A percentile compares a stretch with the other conserved stretches of the same genome.
These are phyloP conservation scores for Epichloe sp. DNA, from an alignment of 2,329 filamentous ascomycete genomes.

Conservation along the genomic window DNA sequence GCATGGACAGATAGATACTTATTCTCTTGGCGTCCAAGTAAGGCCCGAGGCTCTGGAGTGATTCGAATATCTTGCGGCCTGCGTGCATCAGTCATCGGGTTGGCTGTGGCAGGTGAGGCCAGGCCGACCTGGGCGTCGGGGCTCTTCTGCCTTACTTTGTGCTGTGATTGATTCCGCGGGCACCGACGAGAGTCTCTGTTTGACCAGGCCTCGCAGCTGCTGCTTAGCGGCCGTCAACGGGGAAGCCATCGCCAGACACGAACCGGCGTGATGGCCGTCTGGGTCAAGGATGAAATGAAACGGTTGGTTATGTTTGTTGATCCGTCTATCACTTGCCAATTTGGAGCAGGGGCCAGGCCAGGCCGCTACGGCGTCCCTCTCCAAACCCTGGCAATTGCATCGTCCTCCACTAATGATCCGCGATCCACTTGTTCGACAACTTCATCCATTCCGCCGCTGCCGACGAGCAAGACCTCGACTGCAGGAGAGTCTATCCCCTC, in stretches of 20 bases:
- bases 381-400: constrained; percentile 16
- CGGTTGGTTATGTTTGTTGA: no score
- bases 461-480: constrained; percentile 5
- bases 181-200: constrained; percentile 47
- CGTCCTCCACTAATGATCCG: constrained; percentile 8
- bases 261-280: not conserved
- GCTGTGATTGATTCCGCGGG: constrained; percentile 44
- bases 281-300: no score
- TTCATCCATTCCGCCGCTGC: constrained; percentile 7
- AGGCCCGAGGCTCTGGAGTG: constrained; percentile 53
- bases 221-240: constrained; percentile 48
- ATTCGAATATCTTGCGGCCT: constrained; percentile 54
- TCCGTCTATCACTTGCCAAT: not conserved
- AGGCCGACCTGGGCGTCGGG: not conserved
- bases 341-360: no score
- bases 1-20: constrained; percentile 91
- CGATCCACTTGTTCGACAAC: constrained; percentile 15
- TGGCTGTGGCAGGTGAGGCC: not conserved
- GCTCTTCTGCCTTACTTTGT: constrained; percentile 50
- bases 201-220: constrained; percentile 60
- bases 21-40: constrained; percentile 65
- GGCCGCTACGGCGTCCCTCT: constrained; percentile 14
- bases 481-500: not conserved
- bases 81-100: constrained; percentile 12
- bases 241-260: constrained; percentile 2